Evolutionary conservation across 2,329 filamentous ascomycete species (phyloP).

Genomic region (Penicillium aurantiogriseum): DNA sequence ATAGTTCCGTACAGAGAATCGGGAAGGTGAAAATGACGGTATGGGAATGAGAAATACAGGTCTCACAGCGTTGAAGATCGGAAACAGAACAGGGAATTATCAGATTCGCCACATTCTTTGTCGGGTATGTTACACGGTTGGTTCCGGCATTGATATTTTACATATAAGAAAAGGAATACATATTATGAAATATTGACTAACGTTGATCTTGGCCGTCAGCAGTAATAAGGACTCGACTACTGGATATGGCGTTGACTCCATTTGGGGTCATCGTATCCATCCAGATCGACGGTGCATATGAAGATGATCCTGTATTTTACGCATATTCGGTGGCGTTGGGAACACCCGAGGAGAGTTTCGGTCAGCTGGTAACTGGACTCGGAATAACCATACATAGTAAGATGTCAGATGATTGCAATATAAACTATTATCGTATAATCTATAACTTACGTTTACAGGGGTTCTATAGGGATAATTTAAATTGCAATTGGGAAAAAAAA

Average conservation of each 20-base stretch:
- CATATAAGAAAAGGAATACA: too few relatives aligned
- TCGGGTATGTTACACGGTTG: conserved; percentile 7
- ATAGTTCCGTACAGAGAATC: conserved; percentile 2
- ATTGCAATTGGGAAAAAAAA: background rate
- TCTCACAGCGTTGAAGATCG: background rate
- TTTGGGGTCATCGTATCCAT: conserved; percentile 14
- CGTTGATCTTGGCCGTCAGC: background rate
- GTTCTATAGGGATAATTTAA: background rate
- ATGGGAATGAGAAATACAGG: conserved; percentile 1
- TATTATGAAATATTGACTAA: background rate
- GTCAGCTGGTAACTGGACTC: background rate
- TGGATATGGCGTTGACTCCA: conserved; percentile 10
- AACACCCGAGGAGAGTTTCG: conserved; percentile 5
- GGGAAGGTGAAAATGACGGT: conserved; percentile 5
- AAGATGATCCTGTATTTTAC: background rate
- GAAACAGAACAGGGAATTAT: conserved; percentile 7
- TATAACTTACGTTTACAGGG: background rate
- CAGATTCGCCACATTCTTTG: conserved; percentile 13
- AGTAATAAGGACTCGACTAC: conserved; percentile 10
- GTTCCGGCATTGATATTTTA: conserved; percentile 1
- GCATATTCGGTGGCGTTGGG: background rate
- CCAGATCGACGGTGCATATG: conserved; percentile 23
- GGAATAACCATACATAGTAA: too few relatives aligned
- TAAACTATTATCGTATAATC: background rate
- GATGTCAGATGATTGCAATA: background rate